Evolutionary conservation across 1,284 basidiomycete genomes (phyloP).

Genomic region (Naganishia sp.): DNA sequence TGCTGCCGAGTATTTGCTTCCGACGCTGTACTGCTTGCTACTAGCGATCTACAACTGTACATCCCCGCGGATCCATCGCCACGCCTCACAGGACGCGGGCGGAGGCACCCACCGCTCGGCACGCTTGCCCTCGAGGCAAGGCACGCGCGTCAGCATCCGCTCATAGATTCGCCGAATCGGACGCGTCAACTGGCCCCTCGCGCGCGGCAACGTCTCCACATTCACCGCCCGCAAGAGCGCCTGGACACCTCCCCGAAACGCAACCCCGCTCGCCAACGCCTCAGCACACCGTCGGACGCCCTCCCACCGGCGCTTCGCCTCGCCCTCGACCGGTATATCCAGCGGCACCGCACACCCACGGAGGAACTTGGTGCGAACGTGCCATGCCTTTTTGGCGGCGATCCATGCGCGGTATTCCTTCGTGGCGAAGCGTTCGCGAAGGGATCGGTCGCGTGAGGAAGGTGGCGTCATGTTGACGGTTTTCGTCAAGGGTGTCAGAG

Average conservation of each 20-base stretch:
- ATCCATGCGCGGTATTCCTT: background rate
- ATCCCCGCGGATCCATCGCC: no score
- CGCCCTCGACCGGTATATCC: background rate
- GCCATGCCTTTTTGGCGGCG: conserved; percentile 3
- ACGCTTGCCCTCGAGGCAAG: background rate
- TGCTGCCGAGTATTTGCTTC: no score
- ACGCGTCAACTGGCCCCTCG: background rate
- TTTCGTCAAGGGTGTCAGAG: background rate
- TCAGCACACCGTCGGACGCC: background rate
- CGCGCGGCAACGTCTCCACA: no score
- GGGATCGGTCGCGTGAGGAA: background rate
- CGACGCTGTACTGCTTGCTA: no score
- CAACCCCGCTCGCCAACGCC: background rate
- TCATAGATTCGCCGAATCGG: conserved; percentile 8
- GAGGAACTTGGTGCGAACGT: conserved; percentile 9
- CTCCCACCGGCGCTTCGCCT: background rate
- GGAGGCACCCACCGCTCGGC: no score
- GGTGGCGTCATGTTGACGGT: conserved; percentile 14
- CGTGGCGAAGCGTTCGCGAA: background rate
- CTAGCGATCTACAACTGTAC: no score
- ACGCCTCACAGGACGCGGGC: no score
- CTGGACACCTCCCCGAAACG: background rate
- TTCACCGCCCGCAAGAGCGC: no score
- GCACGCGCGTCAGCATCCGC: conserved; percentile 6
- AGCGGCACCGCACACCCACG: conserved; percentile 15